Base-by-base conservation (phyloP, 1,284 basidiomycete species). In the Cerrena zonata region DNA sequence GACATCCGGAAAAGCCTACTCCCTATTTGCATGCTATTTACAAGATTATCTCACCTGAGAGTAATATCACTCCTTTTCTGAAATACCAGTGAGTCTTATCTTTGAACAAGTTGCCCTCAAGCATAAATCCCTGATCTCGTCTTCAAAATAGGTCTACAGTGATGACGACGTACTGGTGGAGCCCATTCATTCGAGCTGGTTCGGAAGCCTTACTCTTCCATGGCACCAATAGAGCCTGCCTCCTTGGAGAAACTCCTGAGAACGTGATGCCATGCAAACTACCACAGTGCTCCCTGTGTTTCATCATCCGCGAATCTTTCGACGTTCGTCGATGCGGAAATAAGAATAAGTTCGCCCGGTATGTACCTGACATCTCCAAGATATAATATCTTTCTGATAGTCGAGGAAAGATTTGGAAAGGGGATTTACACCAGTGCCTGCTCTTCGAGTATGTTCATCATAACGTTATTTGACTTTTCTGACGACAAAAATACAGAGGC, bases 401-500 rank as follows among this genome's bases (percentile, higher is more conserved):
- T 42, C 5, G n/a, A 39, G 13, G 11, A 36, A 53, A 80, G 81
- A 54, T 84, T 84, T 58, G 82, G 81, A 23, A 70, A 67, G 13
- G 82, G 82, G 2, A 80, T 84, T 40, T 84, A 84, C 58, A 79
- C 77, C 0, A 80, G 78, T 18, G 56, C 75, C 1, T 80, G 79
- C 59, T 81, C 81, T 11, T 82, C 81, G 4, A 83, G 81, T 82
- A 60, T 40, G 71, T 64, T 21, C 36, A 27, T 51, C 54, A 45
- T n/a, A 23, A 47, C 23, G 3, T 22, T n/a, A 40, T 22, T 46
- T 21, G 21, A 34, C 34, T 12, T n/a, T 23, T 18, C 45, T 55
- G 39, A 51, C 52, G 23, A 53, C 54, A 41, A n/a, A n/a, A 45
- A 11, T 25, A 21, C 56, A 83, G 80, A 84, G 60, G 80, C 82